Percentiles rank a stretch among this genome's conserved stretches.
Evolutionary conservation across 192 early-diverging fungal species (phyloP).

Genomic region (Rhizophagus prolifer): DNA sequence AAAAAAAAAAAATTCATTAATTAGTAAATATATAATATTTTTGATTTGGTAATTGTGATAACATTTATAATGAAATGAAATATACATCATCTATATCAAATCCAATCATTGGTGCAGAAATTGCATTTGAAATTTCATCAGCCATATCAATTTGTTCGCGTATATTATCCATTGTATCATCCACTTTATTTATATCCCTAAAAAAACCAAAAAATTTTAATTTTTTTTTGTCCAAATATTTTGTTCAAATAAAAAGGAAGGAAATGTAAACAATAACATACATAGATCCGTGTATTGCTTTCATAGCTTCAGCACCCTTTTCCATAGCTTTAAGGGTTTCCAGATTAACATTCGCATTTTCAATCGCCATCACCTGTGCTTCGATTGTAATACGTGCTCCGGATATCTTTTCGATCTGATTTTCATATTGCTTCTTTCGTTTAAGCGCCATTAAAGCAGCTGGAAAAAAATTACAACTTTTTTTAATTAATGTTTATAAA

Average conservation of each 20-base stretch:
- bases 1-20: neutral
- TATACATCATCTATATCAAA: constrained; percentile 83
- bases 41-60: neutral
- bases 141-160: constrained; percentile 96
- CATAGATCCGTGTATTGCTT: constrained; percentile 85
- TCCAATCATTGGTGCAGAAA: constrained; percentile 88
- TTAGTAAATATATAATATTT: neutral
- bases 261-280: constrained; percentile 39
- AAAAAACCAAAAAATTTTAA: too few relatives aligned
- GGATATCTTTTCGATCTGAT: constrained; percentile 83
- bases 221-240: too few relatives aligned
- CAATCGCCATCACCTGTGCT: constrained; percentile 92
- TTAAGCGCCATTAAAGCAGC: constrained; percentile 94
- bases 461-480: constrained; percentile 32
- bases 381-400: constrained; percentile 91
- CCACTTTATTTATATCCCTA: constrained; percentile 92
- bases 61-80: constrained; percentile 6
- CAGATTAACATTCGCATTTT: constrained; percentile 93
- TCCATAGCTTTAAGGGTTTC: constrained; percentile 96
- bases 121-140: constrained; percentile 91
- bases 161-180: constrained; percentile 95
- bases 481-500: neutral
- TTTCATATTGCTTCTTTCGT: constrained; percentile 84
- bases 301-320: constrained; percentile 90
- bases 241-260: too few relatives aligned